Evolutionary conservation across 164 flowering plant species (phyloP).

Genomic region (Pachysandra terminalis): DNA sequence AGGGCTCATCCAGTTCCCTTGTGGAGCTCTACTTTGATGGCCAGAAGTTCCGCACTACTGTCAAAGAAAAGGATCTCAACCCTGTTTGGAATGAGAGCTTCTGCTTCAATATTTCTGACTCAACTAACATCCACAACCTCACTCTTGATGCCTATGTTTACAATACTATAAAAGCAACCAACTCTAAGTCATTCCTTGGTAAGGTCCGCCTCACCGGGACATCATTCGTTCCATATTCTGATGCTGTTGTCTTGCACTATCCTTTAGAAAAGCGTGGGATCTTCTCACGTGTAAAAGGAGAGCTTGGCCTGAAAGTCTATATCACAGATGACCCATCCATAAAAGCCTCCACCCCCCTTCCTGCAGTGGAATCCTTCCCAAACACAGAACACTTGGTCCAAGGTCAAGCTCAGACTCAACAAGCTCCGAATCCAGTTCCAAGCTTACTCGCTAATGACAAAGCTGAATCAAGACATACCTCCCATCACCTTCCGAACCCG

Average conservation of each 20-base stretch:
- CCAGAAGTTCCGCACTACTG: conserved; percentile 68
- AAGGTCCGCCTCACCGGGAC: conserved; percentile 64
- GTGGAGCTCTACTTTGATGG: conserved; percentile 83
- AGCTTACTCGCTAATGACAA: conserved; percentile 21
- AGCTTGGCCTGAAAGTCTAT: conserved; percentile 79
- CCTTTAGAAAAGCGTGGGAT: conserved; percentile 77
- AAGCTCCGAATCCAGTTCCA: conserved; percentile 11
- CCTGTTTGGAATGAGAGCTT: conserved; percentile 94
- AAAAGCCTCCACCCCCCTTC: conserved; percentile 49
- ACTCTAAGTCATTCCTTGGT: conserved; percentile 73
- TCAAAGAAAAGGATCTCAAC: conserved; percentile 82
- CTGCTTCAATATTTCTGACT: conserved; percentile 81
- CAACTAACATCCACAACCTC: conserved; percentile 52
- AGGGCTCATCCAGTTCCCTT: conserved; percentile 68
- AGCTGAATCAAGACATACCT: conserved; percentile 51
- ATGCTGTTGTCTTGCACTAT: conserved; percentile 77
- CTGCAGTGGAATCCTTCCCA: conserved; percentile 33
- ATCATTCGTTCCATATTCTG: conserved; percentile 77
- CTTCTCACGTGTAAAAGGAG: conserved; percentile 77
- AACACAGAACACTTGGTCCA: conserved; percentile 15
- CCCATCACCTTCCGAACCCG: conserved; percentile 68
- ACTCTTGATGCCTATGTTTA: conserved; percentile 66
- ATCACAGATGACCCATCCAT: conserved; percentile 63
- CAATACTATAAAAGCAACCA: conserved; percentile 35
- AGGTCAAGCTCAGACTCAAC: conserved; percentile 13